Percentiles rank a stretch among this genome's conserved stretches.
Conservation (phyloP, 2,329 filamentous ascomycete species). For the Monosporascus sp. region DNA sequence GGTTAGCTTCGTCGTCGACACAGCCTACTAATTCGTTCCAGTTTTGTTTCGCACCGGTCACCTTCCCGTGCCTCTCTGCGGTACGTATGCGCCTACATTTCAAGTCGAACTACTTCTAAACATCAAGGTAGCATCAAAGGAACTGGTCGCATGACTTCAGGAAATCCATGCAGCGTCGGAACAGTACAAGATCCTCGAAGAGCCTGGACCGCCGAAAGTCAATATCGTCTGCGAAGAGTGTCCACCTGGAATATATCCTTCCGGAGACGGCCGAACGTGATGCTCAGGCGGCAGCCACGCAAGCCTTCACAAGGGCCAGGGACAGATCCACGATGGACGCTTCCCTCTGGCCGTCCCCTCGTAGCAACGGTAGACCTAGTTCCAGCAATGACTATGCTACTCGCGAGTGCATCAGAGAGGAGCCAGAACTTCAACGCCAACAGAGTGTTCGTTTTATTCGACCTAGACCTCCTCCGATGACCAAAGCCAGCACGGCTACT, state of each 20-base stretch:
- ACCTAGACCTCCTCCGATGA: slow-evolving; percentile 3
- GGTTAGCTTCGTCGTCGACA: slow-evolving; percentile 19
- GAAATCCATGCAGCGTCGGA: slow-evolving; percentile 41
- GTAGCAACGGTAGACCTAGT: slow-evolving; percentile 10
- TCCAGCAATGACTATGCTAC: slow-evolving; percentile 8
- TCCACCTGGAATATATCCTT: slow-evolving; percentile 43
- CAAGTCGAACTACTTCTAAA: neutral
- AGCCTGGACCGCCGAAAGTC: slow-evolving; percentile 49
- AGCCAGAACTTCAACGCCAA: slow-evolving; percentile 31
- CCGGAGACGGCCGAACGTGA: slow-evolving; percentile 47
- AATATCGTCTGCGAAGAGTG: slow-evolving; percentile 40
- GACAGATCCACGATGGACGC: slow-evolving; percentile 32
- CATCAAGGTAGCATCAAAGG: too few species aligned
- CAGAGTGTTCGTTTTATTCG: slow-evolving; percentile 52
- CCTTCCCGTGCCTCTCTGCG: neutral
- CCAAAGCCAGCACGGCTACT: slow-evolving; percentile 1
- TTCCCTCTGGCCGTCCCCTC: slow-evolving; percentile 28
- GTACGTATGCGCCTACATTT: neutral
- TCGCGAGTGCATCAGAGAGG: slow-evolving; percentile 11
- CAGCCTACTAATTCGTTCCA: neutral
- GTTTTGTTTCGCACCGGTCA: slow-evolving; percentile 8
- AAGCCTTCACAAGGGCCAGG: slow-evolving; percentile 53
- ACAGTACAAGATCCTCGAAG: slow-evolving; percentile 37
- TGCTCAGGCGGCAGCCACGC: slow-evolving; percentile 55
- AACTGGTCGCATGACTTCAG: neutral